Conservation (phyloP, 2,329 filamentous ascomycete species). For the Fusarium sp. region DNA sequence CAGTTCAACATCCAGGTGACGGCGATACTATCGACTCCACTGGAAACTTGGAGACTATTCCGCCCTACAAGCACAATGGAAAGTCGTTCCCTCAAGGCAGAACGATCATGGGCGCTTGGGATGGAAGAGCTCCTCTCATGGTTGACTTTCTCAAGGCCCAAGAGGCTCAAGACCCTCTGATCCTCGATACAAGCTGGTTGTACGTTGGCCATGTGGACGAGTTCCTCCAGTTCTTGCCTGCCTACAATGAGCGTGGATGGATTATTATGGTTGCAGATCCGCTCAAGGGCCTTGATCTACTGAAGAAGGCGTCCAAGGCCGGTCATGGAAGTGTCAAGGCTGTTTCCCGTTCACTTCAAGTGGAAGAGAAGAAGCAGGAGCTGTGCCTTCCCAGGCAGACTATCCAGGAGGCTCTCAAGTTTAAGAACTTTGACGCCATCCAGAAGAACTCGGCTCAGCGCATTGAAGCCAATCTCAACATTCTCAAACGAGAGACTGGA, state of each 20-base stretch:
- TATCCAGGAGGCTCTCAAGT: conserved; percentile 28
- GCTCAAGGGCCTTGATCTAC: conserved; percentile 23
- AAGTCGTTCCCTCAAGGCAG: conserved; percentile 35
- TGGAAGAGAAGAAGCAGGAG: not conserved
- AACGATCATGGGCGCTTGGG: conserved; percentile 31
- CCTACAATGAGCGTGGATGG: conserved; percentile 39
- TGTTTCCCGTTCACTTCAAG: conserved; percentile 9
- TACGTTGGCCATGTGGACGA: conserved; percentile 44
- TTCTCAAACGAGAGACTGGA: conserved; percentile 39
- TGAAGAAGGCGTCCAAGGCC: conserved; percentile 17
- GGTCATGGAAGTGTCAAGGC: conserved; percentile 32
- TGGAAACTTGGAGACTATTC: conserved; percentile 52
- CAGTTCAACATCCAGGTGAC: conserved; percentile 39
- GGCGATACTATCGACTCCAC: conserved; percentile 35
- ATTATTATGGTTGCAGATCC: conserved; percentile 39
- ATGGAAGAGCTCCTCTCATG: conserved; percentile 32
- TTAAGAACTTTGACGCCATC: not conserved
- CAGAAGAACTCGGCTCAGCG: conserved; percentile 21
- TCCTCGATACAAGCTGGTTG: conserved; percentile 45
- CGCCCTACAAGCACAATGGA: conserved; percentile 42
- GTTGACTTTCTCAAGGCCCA: conserved; percentile 47
- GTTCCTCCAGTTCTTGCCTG: conserved; percentile 45
- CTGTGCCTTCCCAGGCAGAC: conserved; percentile 17
- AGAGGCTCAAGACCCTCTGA: conserved; percentile 48
- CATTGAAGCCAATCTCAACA: conserved; percentile 37